A percentile compares a stretch with the other conserved stretches of the same genome.
phyloP scores from a whole-genome alignment of 2,329 filamentous ascomycete genomes.

The Bertia moriformis region DNA sequence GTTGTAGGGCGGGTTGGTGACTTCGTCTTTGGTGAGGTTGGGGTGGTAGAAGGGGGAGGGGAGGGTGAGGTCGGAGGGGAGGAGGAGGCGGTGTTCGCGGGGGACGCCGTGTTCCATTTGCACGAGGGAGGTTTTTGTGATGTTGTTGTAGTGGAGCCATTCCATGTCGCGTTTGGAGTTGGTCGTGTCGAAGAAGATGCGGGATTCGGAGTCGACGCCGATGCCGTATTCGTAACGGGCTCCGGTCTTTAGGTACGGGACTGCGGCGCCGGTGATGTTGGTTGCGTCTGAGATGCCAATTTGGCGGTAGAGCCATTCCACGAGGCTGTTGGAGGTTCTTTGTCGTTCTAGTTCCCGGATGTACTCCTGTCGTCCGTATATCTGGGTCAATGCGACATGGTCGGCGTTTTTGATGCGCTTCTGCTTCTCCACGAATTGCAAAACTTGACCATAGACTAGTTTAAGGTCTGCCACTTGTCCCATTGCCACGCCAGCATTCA shows the following conservation, averaged over 20 bases:
- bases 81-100: constrained; percentile 17
- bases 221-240: constrained; percentile 31
- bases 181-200: constrained; percentile 28
- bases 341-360: constrained; percentile 24
- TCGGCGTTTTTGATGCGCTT: constrained; percentile 17
- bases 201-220: constrained; percentile 33
- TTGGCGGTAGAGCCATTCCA: constrained; percentile 19
- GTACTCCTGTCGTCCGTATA: constrained; percentile 37
- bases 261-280: constrained; percentile 17
- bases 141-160: constrained; percentile 22
- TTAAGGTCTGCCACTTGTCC: constrained; percentile 32
- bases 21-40: constrained; percentile 5
- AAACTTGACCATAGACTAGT: constrained; percentile 24
- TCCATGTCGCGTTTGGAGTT: constrained; percentile 20
- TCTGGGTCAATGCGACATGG: constrained; percentile 30
- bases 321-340: constrained; percentile 11
- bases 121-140: constrained; percentile 15
- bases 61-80: constrained; percentile 18
- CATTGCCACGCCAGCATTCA: constrained; percentile 31
- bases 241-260: constrained; percentile 15
- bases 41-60: constrained; percentile 11
- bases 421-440: constrained; percentile 16
- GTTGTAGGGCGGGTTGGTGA: constrained; percentile 14
- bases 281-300: constrained; percentile 18
- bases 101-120: constrained; percentile 19